phyloP scores from a whole-genome alignment of 1,284 basidiomycete genomes.

The Moesziomyces aphidis region DNA sequence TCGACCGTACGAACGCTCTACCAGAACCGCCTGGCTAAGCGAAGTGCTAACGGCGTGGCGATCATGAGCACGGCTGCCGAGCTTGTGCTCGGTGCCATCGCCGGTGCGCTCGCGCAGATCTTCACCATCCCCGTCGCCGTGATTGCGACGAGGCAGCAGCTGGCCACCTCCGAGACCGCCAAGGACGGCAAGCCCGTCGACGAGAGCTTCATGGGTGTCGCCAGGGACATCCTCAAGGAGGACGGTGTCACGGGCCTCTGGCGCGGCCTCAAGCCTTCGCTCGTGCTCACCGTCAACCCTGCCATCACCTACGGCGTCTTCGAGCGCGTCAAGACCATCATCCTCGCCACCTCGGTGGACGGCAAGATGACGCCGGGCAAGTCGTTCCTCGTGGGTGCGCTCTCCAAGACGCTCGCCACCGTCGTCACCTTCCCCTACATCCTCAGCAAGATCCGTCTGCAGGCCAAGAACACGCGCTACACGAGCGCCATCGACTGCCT shows the following conservation, averaged over 20 bases:
- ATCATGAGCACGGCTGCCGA: constrained; percentile 61
- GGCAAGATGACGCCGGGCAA: constrained; percentile 81
- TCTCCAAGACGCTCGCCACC: constrained; percentile 95
- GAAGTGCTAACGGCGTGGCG: constrained; percentile 36
- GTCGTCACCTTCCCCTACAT: constrained; percentile 71
- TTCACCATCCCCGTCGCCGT: constrained; percentile 98
- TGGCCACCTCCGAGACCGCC: constrained; percentile 40
- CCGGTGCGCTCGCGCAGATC: constrained; percentile 93
- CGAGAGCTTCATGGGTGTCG: constrained; percentile 77
- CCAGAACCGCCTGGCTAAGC: constrained; percentile 57
- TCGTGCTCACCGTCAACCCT: constrained; percentile 92
- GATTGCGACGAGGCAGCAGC: constrained; percentile 95
- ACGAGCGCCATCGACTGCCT: constrained; percentile 83
- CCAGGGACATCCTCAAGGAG: constrained; percentile 87
- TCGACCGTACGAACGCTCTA: constrained; percentile 87
- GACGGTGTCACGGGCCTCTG: constrained; percentile 92
- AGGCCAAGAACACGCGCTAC: constrained; percentile 75
- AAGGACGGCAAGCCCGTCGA: constrained; percentile 68
- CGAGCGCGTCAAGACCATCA: constrained; percentile 80
- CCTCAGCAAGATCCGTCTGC: constrained; percentile 97
- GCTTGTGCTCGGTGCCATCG: constrained; percentile 86
- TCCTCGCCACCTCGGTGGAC: constrained; percentile 71
- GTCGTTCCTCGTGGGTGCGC: constrained; percentile 88
- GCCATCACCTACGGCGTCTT: constrained; percentile 98
- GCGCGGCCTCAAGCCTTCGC: constrained; percentile 90